phyloP scores from a whole-genome alignment of 148 eudicot genomes.

The Simmondsia chinensis region DNA sequence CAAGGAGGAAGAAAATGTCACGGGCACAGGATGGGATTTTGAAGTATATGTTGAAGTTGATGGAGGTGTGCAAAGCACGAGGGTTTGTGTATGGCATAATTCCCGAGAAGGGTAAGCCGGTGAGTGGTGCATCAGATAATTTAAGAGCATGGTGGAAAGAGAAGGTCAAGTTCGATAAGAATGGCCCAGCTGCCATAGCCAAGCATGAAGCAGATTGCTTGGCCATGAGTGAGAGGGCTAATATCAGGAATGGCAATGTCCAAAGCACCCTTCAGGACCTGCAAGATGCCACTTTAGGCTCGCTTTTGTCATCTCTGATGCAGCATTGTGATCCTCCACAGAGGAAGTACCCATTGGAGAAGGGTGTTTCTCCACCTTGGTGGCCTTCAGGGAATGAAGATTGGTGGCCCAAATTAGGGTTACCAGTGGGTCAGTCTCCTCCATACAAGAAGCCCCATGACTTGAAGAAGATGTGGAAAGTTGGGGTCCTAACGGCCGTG shows the following conservation, averaged over 20 bases:
- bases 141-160: conserved; percentile 99
- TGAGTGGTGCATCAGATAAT: conserved; percentile 90
- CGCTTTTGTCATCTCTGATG: conserved; percentile 88
- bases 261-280: conserved; percentile 65
- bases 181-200: conserved; percentile 78
- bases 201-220: conserved; percentile 66
- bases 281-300: conserved; percentile 95
- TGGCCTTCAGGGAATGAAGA: conserved; percentile 88
- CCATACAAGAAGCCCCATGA: conserved; percentile 96
- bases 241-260: conserved; percentile 34
- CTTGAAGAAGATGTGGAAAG: conserved; percentile 97
- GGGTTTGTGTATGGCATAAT: conserved; percentile 95
- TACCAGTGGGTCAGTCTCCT: conserved; percentile 61
- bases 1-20: conserved; percentile 90
- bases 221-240: conserved; percentile 31
- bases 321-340: conserved; percentile 95
- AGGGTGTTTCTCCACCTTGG: conserved; percentile 85
- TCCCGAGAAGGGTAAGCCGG: conserved; percentile 98
- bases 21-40: conserved; percentile 95
- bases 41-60: conserved; percentile 94
- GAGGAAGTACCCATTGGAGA: conserved; percentile 79
- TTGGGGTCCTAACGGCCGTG: conserved; percentile 83
- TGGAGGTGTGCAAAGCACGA: conserved; percentile 95
- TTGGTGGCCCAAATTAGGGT: conserved; percentile 68
- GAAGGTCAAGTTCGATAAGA: conserved; percentile 90